Conservation (phyloP, 2,329 filamentous ascomycete genomes). For the Byssochlamys sp. region DNA sequence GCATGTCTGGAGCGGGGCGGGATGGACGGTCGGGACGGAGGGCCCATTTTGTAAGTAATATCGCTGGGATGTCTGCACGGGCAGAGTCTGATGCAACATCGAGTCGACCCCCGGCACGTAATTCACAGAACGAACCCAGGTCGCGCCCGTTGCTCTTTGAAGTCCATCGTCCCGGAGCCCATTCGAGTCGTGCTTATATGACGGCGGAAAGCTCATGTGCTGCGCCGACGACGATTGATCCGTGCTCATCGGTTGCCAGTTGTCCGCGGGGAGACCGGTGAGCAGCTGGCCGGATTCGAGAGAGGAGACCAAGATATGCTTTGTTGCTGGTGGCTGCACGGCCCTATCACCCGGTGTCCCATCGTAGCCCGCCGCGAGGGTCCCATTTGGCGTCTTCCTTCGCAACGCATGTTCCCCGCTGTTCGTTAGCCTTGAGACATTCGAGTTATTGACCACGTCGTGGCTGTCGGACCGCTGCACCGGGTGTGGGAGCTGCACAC, state of each 20-base stretch:
- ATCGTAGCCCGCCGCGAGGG: slow-evolving; percentile 82
- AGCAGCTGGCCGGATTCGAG: slow-evolving; percentile 33
- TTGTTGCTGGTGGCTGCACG: slow-evolving; percentile 64
- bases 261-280: slow-evolving; percentile 20
- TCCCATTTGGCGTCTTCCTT: slow-evolving; percentile 90
- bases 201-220: slow-evolving; percentile 29
- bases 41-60: slow-evolving; percentile 38
- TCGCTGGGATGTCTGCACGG: slow-evolving; percentile 30
- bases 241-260: slow-evolving; percentile 21
- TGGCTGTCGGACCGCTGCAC: slow-evolving; percentile 27
- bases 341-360: slow-evolving; percentile 65
- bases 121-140: slow-evolving; percentile 36
- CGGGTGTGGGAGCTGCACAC: slow-evolving; percentile 30
- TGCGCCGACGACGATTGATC: slow-evolving; percentile 23
- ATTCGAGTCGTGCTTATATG: slow-evolving; percentile 28
- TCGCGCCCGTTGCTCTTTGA: slow-evolving; percentile 25
- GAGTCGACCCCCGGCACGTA: slow-evolving; percentile 49
- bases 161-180: slow-evolving; percentile 19
- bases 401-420: slow-evolving; percentile 64
- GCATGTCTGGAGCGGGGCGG: slow-evolving; percentile 49
- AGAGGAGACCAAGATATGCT: slow-evolving; percentile 70
- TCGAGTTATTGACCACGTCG: slow-evolving; percentile 14
- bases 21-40: slow-evolving; percentile 49
- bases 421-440: slow-evolving; percentile 12
- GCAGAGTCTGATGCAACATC: slow-evolving; percentile 49